Base-by-base conservation (phyloP, 306 rosid species). In the Cucurbita maxima region DNA sequence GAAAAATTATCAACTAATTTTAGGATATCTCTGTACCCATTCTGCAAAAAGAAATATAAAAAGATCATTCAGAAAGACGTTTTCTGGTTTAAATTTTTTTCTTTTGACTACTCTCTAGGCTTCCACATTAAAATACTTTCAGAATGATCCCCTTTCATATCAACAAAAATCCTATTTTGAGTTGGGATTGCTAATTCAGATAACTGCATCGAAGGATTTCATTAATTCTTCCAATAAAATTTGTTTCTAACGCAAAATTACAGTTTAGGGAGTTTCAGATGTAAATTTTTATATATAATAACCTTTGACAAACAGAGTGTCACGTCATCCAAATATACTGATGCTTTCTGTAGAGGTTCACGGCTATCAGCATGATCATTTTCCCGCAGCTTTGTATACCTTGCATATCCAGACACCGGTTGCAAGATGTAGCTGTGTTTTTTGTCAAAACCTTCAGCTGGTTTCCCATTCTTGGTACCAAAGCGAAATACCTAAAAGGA, bases 281-380 rank as follows among this genome's bases (percentile, higher is more conserved):
- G 10, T 41, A 44, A 5, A 66, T 7, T 6, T 41, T 6, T 47
- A 64, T 47, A 13, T 76, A 71, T 75, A 57, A 71, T 75, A 57
- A 94, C 99, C 99, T 94, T 89, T 38, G 91, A 84, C 80, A 94
- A 86, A 85, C 97, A 84, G 18, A 94, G 84, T 71, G 97, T 94
- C 82, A 94, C 97, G 74, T 94, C 97, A 81, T 94, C 97, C 87
- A 94, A 83, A 86, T 89, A 85, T 76, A 94, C 92, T 76, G 85
- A 86, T 73, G 97, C 97, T 79, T 86, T 89, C 60, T 94, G 97
- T 76, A 87, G 85, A 82, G 98, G 92, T 74, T 86, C 89, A 78
- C 81, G 78, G 75, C 83, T 82, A 76, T 86, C 88, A 82, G 88
- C 86, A 64, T 74, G 76, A 81, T 86, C 96, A 78, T 80, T 88